phyloP scores from a whole-genome alignment of 768 basidiomycete genomes.

The Auricularia sp. region DNA sequence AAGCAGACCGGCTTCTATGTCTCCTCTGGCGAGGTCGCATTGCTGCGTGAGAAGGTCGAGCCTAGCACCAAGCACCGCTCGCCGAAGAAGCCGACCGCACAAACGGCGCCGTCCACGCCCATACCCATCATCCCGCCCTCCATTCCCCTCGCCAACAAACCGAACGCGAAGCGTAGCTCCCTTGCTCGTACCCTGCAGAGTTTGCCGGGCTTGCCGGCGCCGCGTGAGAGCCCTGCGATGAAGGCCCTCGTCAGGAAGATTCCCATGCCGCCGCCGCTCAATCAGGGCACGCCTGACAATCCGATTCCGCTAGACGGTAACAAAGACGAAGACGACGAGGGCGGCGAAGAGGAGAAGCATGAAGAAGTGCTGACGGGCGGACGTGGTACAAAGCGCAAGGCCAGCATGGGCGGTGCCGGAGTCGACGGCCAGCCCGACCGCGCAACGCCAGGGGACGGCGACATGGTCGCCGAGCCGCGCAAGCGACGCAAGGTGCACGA shows the following conservation, averaged over 20 bases:
- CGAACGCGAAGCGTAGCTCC: background rate
- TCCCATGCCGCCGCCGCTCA: background rate
- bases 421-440: background rate
- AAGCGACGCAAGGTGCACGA: background rate
- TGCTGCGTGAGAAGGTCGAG: conserved; percentile 65
- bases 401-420: background rate
- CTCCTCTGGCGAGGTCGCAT: conserved; percentile 74
- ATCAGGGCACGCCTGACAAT: background rate
- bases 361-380: background rate
- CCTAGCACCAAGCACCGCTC: conserved; percentile 29
- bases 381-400: conserved; percentile 36
- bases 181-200: background rate
- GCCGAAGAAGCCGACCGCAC: conserved; percentile 62
- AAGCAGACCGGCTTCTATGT: conserved; percentile 93
- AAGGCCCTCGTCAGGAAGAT: background rate
- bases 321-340: background rate
- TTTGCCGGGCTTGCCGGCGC: background rate
- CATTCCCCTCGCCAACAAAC: conserved; percentile 9
- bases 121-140: conserved; percentile 12
- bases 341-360: background rate
- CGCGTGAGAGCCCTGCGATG: background rate
- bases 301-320: background rate
- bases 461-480: background rate
- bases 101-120: conserved; percentile 7
- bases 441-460: background rate